Percentiles rank a stretch among this genome's conserved stretches.
Evolutionary conservation across 129 eudicot species (phyloP).

Genomic region (Artemisia annua): DNA sequence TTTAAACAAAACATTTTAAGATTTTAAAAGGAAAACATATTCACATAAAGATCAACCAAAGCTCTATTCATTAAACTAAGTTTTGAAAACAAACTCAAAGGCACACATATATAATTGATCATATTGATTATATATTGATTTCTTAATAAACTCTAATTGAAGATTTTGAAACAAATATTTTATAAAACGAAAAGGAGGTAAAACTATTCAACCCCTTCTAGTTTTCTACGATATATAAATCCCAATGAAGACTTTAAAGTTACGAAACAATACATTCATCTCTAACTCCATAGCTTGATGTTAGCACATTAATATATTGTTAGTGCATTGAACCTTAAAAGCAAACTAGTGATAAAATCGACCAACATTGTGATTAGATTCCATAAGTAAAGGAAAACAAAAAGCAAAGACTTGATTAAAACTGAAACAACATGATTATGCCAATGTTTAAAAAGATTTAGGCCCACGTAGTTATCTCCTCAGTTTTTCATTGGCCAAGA

Average conservation of each 20-base stretch:
- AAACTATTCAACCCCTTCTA: too few species aligned
- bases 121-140: too few species aligned
- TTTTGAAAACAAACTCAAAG: too few species aligned
- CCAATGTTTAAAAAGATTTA: slow-evolving; percentile 28
- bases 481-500: slow-evolving; percentile 30
- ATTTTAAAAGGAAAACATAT: too few species aligned
- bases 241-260: background rate
- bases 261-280: background rate
- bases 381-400: slow-evolving; percentile 32
- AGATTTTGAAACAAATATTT: too few species aligned
- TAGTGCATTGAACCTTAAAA: slow-evolving; percentile 36
- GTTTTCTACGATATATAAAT: too few species aligned
- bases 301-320: slow-evolving; percentile 16
- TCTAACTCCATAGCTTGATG: background rate
- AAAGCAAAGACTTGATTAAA: slow-evolving; percentile 33
- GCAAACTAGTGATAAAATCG: slow-evolving; percentile 30
- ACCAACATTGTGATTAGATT: slow-evolving; percentile 38
- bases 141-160: too few species aligned
- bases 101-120: too few species aligned
- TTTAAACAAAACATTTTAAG: too few species aligned
- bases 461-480: slow-evolving; percentile 23
- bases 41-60: too few species aligned
- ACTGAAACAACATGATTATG: slow-evolving; percentile 33
- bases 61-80: too few species aligned
- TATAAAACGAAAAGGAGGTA: too few species aligned